Percentiles rank a stretch among this genome's conserved stretches.
These are phyloP conservation scores for Globisporangium apiculatum DNA, from an alignment of 352 stramenopile species.

Conservation along the genomic window DNA sequence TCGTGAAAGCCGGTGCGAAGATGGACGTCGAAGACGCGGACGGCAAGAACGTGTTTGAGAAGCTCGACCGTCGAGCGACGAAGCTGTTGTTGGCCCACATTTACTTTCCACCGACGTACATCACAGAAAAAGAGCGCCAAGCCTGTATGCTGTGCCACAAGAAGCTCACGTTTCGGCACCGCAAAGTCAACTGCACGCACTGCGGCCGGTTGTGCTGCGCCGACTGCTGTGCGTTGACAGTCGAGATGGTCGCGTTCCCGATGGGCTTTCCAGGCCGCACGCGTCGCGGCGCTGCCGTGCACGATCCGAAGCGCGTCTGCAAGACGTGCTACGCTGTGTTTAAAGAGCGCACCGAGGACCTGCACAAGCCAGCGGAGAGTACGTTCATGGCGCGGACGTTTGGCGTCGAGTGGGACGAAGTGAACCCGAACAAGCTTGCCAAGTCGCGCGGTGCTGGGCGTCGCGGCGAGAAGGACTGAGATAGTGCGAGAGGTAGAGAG, in stretches of 20 bases:
- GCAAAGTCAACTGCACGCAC: constrained; percentile 85
- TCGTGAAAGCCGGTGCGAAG: constrained; percentile 79
- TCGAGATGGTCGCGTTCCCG: constrained; percentile 78
- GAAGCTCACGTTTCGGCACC: constrained; percentile 83
- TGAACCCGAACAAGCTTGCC: constrained; percentile 84
- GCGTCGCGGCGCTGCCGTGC: constrained; percentile 50
- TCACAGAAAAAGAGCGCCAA: constrained; percentile 76
- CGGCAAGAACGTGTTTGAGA: constrained; percentile 82
- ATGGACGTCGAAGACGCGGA: constrained; percentile 84
- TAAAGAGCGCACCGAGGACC: constrained; percentile 68
- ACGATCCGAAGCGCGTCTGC: constrained; percentile 70
- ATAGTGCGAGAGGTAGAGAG: neutral
- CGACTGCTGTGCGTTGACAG: constrained; percentile 53
- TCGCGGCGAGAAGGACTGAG: constrained; percentile 41
- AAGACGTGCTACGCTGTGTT: constrained; percentile 85
- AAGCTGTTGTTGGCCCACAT: constrained; percentile 75
- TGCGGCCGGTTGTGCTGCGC: constrained; percentile 71
- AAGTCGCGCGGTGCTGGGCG: constrained; percentile 34
- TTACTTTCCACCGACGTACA: constrained; percentile 84
- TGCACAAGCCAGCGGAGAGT: constrained; percentile 50
- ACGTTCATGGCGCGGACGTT: constrained; percentile 77
- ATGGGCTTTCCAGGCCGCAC: constrained; percentile 79
- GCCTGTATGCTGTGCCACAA: constrained; percentile 84
- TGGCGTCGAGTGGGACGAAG: constrained; percentile 84
- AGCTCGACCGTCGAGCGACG: constrained; percentile 63